Base-by-base conservation (phyloP, 179 eudicot genomes). In the Dionaea muscipula region DNA sequence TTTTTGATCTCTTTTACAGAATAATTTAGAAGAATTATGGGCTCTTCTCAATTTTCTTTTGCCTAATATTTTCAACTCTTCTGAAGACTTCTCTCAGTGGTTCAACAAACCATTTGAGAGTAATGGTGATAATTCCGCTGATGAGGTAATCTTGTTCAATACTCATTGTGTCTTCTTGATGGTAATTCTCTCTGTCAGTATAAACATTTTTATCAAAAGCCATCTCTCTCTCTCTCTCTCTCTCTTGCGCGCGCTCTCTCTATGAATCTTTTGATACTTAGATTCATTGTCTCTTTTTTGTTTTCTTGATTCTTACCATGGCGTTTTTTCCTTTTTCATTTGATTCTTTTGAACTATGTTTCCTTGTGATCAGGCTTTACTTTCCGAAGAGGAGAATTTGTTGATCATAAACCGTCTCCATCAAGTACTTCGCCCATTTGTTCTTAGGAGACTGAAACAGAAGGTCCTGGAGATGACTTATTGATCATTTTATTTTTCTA, bases 401-500 rank as follows among this genome's bases (percentile, higher is more conserved):
- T 74, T 91, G 68, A 84, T 91, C 68, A 91, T 91, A 43, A 91
- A 91, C 50, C 98, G 98, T 56, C 93, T 91, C 67, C 98, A 91
- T 71, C 98, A 88, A 88, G 99, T 88, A 72, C 76, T 93, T 62
- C 84, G 99, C 19, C 99, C 99, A 56, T 93, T 93, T 81, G 99
- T 93, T 39, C 93, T 93, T 24, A 66, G 99, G 60, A 80, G 99
- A 69, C 81, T 93, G 60, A 93, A 93, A 64, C 99, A 93, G 74
- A 93, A 93, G 98, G 98, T 91, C 55, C 23, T 25, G 60, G 16
- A 16, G 13, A 56, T 25, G 22, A 14, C 45, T 33, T 28, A 2
- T 51, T 14, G 0, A 27, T 18, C 38, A 16, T 18, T n/a, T n/a
- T 26, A 7, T 12, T 20, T 16, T 45, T 8, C 17, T 28, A 33